Percentiles rank a stretch among this genome's conserved stretches.
Conservation (phyloP, 2,329 filamentous ascomycete genomes). For the Ascochyta fabae region DNA sequence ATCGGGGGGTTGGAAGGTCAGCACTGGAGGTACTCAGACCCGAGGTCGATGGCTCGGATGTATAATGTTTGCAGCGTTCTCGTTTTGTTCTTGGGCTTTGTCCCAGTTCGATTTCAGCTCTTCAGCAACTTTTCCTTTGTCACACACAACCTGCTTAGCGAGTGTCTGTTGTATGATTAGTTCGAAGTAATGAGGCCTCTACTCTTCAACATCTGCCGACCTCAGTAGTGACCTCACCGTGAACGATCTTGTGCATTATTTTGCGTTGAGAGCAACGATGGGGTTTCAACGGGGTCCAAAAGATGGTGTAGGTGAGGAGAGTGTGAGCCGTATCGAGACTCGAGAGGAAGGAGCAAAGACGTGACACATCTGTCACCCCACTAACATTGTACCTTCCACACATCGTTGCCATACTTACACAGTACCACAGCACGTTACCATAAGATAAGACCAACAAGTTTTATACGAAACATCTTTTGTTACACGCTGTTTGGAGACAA, state of each 20-base stretch:
- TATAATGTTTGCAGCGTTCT: conserved; percentile 18
- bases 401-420: too few relatives aligned
- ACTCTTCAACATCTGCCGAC: not conserved
- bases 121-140: conserved; percentile 24
- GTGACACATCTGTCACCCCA: not conserved
- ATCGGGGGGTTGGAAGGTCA: conserved; percentile 44
- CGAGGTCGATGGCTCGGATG: conserved; percentile 11
- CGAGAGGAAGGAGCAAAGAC: not conserved
- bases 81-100: conserved; percentile 16
- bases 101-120: conserved; percentile 15
- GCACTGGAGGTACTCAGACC: conserved; percentile 5
- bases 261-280: too few relatives aligned
- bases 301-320: not conserved
- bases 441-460: too few relatives aligned
- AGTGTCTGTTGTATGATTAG: conserved; percentile 27
- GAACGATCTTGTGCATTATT: too few relatives aligned
- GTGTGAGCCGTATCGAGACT: not conserved
- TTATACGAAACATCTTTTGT: too few relatives aligned
- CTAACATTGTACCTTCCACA: not conserved
- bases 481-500: too few relatives aligned
- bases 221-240: too few relatives aligned
- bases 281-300: too few relatives aligned
- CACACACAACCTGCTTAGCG: conserved; percentile 14
- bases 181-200: conserved; percentile 17
- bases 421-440: too few relatives aligned